Evolutionary conservation across 2,329 filamentous ascomycete species (phyloP).

Genomic region (Colletotrichum sansevieriae): DNA sequence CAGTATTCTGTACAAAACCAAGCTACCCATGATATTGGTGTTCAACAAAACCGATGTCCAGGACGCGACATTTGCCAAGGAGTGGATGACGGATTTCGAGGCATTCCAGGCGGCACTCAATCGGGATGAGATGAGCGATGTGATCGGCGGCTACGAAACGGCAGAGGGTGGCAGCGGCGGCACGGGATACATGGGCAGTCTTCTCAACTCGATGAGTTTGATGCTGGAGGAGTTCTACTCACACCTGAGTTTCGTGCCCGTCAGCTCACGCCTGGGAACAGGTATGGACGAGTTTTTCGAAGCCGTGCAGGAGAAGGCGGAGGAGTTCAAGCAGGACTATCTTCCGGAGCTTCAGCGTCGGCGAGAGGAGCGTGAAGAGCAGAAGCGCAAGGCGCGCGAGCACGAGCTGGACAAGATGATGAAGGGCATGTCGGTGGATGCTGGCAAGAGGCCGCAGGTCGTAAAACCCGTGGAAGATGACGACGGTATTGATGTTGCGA

Average conservation of each 20-base stretch:
- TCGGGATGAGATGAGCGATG: slow-evolving; percentile 82
- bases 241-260: slow-evolving; percentile 91
- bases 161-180: slow-evolving; percentile 72
- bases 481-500: slow-evolving; percentile 65
- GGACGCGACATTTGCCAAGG: slow-evolving; percentile 89
- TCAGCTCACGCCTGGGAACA: slow-evolving; percentile 91
- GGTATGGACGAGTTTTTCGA: slow-evolving; percentile 95
- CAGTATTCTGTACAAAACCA: slow-evolving; percentile 98
- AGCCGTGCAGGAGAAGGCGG: slow-evolving; percentile 86
- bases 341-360: slow-evolving; percentile 89
- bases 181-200: slow-evolving; percentile 94
- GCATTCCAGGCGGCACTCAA: slow-evolving; percentile 89
- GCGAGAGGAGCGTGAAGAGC: slow-evolving; percentile 79
- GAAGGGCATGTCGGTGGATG: slow-evolving; percentile 81
- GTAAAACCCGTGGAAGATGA: slow-evolving; percentile 58
- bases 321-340: slow-evolving; percentile 92
- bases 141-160: slow-evolving; percentile 79
- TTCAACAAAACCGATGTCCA: slow-evolving; percentile 99
- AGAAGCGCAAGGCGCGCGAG: slow-evolving; percentile 79
- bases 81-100: slow-evolving; percentile 99
- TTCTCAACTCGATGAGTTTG: slow-evolving; percentile 97
- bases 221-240: slow-evolving; percentile 98
- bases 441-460: slow-evolving; percentile 44
- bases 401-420: slow-evolving; percentile 93
- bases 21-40: slow-evolving; percentile 97